A percentile compares a stretch with the other conserved stretches of the same genome.
These are phyloP conservation scores for Penicillium rolfsii DNA, from an alignment of 2,329 filamentous ascomycete species.

Conservation along the genomic window DNA sequence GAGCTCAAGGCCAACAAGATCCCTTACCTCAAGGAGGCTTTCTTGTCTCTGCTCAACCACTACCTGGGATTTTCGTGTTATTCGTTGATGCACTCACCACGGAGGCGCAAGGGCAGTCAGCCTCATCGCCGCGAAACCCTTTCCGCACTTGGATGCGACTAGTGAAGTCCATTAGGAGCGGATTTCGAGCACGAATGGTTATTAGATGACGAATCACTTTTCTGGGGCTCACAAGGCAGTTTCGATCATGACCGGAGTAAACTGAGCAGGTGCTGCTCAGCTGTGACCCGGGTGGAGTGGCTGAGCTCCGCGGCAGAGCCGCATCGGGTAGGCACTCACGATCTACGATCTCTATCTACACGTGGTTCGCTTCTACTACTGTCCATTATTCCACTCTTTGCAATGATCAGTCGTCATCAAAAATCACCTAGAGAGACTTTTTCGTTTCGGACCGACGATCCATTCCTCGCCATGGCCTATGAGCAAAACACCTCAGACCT, in stretches of 20 bases:
- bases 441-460: neutral
- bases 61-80: too few species aligned
- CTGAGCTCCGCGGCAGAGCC: neutral
- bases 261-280: neutral
- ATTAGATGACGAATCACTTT: neutral
- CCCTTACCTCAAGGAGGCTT: neutral
- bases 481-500: neutral
- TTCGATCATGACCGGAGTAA: neutral
- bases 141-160: neutral
- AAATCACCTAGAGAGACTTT: too few species aligned
- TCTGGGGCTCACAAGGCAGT: neutral
- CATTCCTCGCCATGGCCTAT: neutral
- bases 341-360: neutral
- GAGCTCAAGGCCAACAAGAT: neutral
- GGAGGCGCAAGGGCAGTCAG: neutral
- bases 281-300: neutral
- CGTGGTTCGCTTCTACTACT: neutral
- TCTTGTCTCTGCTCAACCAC: too few species aligned
- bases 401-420: neutral
- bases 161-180: neutral
- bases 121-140: neutral
- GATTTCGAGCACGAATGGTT: neutral
- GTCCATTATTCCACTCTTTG: neutral
- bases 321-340: neutral
- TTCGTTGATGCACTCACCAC: too few species aligned